Evolutionary conservation across 306 rosid genomes (phyloP).

Genomic region (Fagus crenata): DNA sequence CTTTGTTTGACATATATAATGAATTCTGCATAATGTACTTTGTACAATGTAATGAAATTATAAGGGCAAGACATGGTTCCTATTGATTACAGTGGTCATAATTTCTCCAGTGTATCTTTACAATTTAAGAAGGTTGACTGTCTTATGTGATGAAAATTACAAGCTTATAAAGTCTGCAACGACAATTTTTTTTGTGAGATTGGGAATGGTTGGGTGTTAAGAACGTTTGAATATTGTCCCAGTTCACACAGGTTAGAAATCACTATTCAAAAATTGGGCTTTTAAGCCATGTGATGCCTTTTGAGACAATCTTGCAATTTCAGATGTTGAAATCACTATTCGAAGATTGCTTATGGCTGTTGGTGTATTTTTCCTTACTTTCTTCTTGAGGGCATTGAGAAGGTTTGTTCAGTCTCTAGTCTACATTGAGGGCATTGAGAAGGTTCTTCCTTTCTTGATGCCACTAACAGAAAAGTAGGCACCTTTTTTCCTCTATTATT

Average conservation of each 20-base stretch:
- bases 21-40: no score
- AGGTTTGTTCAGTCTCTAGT: slow-evolving; percentile 90
- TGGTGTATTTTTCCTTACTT: slow-evolving; percentile 58
- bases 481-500: slow-evolving; percentile 24
- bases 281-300: slow-evolving; percentile 81
- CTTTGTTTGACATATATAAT: no score
- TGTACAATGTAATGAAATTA: no score
- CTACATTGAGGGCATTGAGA: slow-evolving; percentile 71
- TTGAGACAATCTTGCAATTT: slow-evolving; percentile 89
- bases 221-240: no score
- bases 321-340: slow-evolving; percentile 66
- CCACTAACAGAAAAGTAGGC: slow-evolving; percentile 64
- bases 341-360: slow-evolving; percentile 62
- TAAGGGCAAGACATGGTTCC: neutral
- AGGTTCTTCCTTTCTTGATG: slow-evolving; percentile 79
- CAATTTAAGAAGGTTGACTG: no score
- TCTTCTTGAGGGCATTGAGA: slow-evolving; percentile 87
- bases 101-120: no score
- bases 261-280: slow-evolving; percentile 55
- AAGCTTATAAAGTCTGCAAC: no score
- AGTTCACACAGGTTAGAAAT: no score
- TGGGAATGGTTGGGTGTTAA: no score
- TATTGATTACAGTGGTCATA: neutral
- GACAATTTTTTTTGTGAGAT: no score
- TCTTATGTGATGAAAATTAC: no score